Percentiles rank a stretch among this genome's conserved stretches.
Evolutionary conservation across 163 green algal species (phyloP).

Genomic region (Scenedesmus sp.): DNA sequence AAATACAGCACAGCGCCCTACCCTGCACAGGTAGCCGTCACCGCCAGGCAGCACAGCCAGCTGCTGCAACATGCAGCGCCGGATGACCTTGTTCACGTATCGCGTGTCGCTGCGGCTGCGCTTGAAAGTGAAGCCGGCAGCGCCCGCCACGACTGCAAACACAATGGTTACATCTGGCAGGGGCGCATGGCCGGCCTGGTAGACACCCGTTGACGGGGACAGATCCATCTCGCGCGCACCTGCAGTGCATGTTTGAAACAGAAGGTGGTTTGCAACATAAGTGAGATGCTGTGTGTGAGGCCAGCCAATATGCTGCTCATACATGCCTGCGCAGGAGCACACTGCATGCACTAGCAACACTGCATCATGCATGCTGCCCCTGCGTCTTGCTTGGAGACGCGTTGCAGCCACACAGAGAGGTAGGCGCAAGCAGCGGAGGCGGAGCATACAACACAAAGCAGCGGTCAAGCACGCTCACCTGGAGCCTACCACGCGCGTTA

Average conservation of each 20-base stretch:
- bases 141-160: slow-evolving; percentile 53
- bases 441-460: too few relatives aligned
- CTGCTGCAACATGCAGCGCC: slow-evolving; percentile 25
- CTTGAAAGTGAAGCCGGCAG: slow-evolving; percentile 16
- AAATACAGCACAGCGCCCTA: background rate
- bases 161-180: slow-evolving; percentile 44
- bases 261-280: too few relatives aligned
- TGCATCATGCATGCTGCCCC: too few relatives aligned
- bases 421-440: too few relatives aligned
- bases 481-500: too few relatives aligned
- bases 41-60: background rate
- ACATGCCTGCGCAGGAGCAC: too few relatives aligned
- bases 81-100: slow-evolving; percentile 45
- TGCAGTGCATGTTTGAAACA: background rate
- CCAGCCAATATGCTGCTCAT: too few relatives aligned
- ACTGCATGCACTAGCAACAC: too few relatives aligned
- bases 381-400: too few relatives aligned
- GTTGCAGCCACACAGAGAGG: too few relatives aligned
- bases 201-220: slow-evolving; percentile 37
- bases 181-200: background rate
- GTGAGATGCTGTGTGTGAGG: too few relatives aligned
- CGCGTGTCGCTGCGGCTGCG: slow-evolving; percentile 23
- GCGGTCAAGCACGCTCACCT: too few relatives aligned
- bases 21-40: slow-evolving; percentile 59
- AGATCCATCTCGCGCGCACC: slow-evolving; percentile 40